A percentile compares a stretch with the other conserved stretches of the same genome.
phyloP scores from a whole-genome alignment of 768 basidiomycete species.

The Cystobasidium ongulense region DNA sequence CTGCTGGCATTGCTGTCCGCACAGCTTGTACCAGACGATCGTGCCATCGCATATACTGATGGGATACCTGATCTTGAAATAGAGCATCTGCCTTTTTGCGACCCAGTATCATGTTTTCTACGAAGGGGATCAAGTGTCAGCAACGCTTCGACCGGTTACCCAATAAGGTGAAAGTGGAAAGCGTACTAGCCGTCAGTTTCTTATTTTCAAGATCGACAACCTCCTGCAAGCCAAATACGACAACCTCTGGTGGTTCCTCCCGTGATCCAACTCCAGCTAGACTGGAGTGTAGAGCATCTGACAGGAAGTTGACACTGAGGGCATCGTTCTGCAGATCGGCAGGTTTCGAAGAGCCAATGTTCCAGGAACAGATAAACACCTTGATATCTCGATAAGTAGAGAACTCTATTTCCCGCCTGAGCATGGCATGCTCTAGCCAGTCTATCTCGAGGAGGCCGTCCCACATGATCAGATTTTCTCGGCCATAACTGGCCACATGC shows the following conservation, averaged over 20 bases:
- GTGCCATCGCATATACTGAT: slow-evolving; percentile 79
- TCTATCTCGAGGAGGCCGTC: background rate
- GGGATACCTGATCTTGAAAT: slow-evolving; percentile 73
- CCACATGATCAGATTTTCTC: slow-evolving; percentile 12
- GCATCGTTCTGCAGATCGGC: slow-evolving; percentile 57
- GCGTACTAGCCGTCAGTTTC: slow-evolving; percentile 69
- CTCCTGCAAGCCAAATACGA: slow-evolving; percentile 92
- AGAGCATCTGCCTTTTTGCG: slow-evolving; percentile 58
- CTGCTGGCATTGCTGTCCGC: slow-evolving; percentile 62
- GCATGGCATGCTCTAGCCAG: slow-evolving; percentile 60
- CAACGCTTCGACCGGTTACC: background rate
- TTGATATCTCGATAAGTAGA: slow-evolving; percentile 70
- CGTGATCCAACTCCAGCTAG: slow-evolving; percentile 45
- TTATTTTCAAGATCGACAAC: slow-evolving; percentile 89
- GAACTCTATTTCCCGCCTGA: slow-evolving; percentile 65
- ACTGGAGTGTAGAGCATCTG: slow-evolving; percentile 54
- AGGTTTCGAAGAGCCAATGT: slow-evolving; percentile 79
- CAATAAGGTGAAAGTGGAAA: background rate
- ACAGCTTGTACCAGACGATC: slow-evolving; percentile 69
- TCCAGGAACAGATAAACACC: slow-evolving; percentile 80
- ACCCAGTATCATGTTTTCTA: slow-evolving; percentile 71
- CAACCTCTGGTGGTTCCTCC: slow-evolving; percentile 72
- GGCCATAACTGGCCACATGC: slow-evolving; percentile 20
- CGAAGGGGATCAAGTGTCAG: background rate
- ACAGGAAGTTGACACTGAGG: slow-evolving; percentile 72